Percentiles rank a stretch among this genome's conserved stretches.
phyloP scores from a whole-genome alignment of 2,329 filamentous ascomycete species.

The Grosmannia clavigera region DNA sequence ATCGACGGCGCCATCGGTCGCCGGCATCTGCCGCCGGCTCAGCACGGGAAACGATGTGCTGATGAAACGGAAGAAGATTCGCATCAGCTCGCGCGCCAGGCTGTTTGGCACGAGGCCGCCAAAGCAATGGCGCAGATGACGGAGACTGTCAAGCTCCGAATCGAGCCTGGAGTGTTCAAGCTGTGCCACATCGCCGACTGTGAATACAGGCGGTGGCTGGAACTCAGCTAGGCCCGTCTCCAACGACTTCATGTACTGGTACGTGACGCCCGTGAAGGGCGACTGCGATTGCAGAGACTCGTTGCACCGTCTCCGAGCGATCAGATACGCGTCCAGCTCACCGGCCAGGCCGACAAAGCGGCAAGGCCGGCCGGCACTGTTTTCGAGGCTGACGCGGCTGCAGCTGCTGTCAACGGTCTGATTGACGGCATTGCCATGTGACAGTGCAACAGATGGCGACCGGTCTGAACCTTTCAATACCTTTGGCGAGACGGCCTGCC shows the following conservation, averaged over 20 bases:
- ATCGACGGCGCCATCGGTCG: background rate
- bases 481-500: background rate
- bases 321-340: slow-evolving; percentile 2
- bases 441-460: background rate
- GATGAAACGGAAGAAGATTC: slow-evolving; percentile 1
- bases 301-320: background rate
- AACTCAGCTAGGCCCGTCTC: background rate
- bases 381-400: background rate
- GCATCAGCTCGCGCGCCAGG: background rate
- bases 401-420: no score
- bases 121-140: background rate
- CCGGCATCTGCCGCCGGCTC: slow-evolving; percentile 1
- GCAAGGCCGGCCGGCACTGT: background rate
- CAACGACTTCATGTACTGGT: background rate
- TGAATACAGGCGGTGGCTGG: background rate
- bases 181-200: background rate
- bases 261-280: background rate
- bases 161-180: background rate
- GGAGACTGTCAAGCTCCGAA: background rate
- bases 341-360: slow-evolving; percentile 3
- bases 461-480: background rate
- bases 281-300: background rate
- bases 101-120: background rate
- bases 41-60: background rate
- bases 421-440: background rate